phyloP scores from a whole-genome alignment of 768 basidiomycete species.

The Macrolepiota dolichaula region DNA sequence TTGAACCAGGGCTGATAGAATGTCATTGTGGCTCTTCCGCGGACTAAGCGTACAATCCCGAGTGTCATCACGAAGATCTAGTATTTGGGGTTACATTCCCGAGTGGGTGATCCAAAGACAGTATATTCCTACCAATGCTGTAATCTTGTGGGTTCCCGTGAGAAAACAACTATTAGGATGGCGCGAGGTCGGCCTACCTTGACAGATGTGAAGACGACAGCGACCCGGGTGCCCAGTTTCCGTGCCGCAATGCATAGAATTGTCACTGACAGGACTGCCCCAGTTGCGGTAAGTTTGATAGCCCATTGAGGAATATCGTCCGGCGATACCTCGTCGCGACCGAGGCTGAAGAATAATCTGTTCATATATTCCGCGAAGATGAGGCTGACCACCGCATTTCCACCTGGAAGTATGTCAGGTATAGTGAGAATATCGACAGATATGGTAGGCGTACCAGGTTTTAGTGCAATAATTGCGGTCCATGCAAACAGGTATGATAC shows the following conservation, averaged over 20 bases:
- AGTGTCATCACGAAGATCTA: conserved; percentile 73
- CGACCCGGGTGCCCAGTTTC: conserved; percentile 74
- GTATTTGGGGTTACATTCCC: not conserved
- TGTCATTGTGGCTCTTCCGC: conserved; percentile 69
- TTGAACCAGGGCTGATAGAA: conserved; percentile 67
- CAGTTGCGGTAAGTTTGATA: conserved; percentile 80
- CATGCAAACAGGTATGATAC: conserved; percentile 92
- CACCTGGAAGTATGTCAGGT: conserved; percentile 37
- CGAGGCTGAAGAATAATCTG: conserved; percentile 77
- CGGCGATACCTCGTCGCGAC: conserved; percentile 67
- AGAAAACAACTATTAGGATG: conserved; percentile 3
- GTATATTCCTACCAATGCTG: conserved; percentile 52
- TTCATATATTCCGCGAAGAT: conserved; percentile 93
- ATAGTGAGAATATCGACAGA: not conserved
- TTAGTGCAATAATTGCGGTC: conserved; percentile 88
- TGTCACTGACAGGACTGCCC: conserved; percentile 69
- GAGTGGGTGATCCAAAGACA: not conserved
- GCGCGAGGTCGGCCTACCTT: conserved; percentile 52
- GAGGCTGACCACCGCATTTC: conserved; percentile 81
- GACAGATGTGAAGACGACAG: conserved; percentile 83
- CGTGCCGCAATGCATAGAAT: conserved; percentile 76
- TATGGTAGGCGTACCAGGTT: conserved; percentile 53
- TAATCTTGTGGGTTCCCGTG: conserved; percentile 38
- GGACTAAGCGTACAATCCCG: conserved; percentile 71
- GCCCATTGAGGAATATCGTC: conserved; percentile 87